Conservation (phyloP, 208 protist species). For the Acanthamoeba divionensis region DNA sequence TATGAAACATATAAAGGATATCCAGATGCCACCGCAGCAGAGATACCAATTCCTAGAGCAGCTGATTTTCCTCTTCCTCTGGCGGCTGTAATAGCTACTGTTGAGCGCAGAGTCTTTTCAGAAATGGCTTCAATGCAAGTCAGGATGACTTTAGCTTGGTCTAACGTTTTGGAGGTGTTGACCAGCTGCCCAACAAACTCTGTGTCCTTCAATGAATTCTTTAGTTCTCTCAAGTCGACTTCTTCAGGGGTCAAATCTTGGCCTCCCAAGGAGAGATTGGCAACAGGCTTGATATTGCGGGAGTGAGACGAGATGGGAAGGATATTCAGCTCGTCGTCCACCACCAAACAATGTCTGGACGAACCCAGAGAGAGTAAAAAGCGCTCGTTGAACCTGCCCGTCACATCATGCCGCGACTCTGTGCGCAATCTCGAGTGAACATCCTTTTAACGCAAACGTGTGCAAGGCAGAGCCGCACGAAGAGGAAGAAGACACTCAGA, state of each 20-base stretch:
- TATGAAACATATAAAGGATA: conserved; percentile 10
- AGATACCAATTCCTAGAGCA: conserved; percentile 91
- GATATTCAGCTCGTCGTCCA: conserved; percentile 98
- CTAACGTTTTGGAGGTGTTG: conserved; percentile 88
- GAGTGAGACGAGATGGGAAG: conserved; percentile 91
- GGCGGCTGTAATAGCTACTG: conserved; percentile 86
- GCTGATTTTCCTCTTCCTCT: conserved; percentile 97
- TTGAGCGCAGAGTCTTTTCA: conserved; percentile 94
- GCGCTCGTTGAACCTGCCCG: conserved; percentile 97
- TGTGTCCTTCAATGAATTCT: conserved; percentile 74
- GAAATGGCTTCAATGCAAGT: conserved; percentile 95
- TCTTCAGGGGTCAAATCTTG: conserved; percentile 44
- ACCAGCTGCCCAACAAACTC: conserved; percentile 90
- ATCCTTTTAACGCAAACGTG: conserved; percentile 76
- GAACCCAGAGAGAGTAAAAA: conserved; percentile 96
- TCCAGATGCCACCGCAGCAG: conserved; percentile 93
- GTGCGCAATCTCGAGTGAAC: conserved; percentile 91
- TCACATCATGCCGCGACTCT: conserved; percentile 84
- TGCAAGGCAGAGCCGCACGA: not conserved
- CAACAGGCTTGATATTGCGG: conserved; percentile 66
- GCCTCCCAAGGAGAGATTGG: conserved; percentile 33
- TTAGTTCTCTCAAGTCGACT: conserved; percentile 75
- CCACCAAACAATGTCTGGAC: conserved; percentile 89
- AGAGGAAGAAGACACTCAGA: too few species aligned
- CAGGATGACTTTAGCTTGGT: conserved; percentile 96